A percentile compares a stretch with the other conserved stretches of the same genome.
These are phyloP conservation scores for Bipolaris sorokiniana DNA, from an alignment of 2,329 filamentous ascomycete species.

Conservation along the genomic window DNA sequence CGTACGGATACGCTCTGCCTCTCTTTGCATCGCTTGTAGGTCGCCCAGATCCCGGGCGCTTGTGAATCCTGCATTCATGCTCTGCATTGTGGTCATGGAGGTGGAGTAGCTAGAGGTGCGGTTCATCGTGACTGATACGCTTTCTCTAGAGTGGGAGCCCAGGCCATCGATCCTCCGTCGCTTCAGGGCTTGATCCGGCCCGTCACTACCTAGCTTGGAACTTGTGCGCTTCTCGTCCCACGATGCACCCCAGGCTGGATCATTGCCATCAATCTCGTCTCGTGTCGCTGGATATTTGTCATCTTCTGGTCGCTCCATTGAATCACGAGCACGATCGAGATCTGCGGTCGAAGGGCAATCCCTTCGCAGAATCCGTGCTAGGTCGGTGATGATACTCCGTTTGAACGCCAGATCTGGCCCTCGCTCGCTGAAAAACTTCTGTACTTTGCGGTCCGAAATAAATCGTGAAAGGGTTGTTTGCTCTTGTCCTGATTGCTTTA, in stretches of 20 bases:
- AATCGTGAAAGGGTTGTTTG: constrained; percentile 75
- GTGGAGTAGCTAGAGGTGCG: constrained; percentile 35
- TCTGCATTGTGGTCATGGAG: constrained; percentile 30
- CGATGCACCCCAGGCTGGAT: constrained; percentile 26
- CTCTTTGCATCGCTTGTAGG: constrained; percentile 49
- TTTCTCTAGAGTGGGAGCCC: constrained; percentile 12
- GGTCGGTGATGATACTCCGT: constrained; percentile 64
- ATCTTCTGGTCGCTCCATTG: constrained; percentile 43
- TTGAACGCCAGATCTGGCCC: constrained; percentile 70
- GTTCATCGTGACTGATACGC: constrained; percentile 41
- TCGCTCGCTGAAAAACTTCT: constrained; percentile 61
- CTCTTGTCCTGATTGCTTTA: constrained; percentile 67
- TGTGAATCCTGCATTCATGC: constrained; percentile 41
- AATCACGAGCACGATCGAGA: constrained; percentile 29
- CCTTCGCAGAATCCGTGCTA: constrained; percentile 74
- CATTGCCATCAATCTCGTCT: constrained; percentile 44
- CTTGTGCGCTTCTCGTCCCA: constrained; percentile 17
- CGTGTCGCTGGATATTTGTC: constrained; percentile 44
- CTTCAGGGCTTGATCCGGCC: constrained; percentile 26
- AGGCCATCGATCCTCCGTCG: constrained; percentile 34
- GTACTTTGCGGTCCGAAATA: constrained; percentile 63
- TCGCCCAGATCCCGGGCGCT: constrained; percentile 45
- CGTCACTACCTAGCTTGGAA: constrained; percentile 9
- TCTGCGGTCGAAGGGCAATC: constrained; percentile 60
- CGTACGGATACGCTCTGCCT: constrained; percentile 39